Evolutionary conservation across 768 basidiomycete genomes (phyloP).

Genomic region (Mycena chlorophos): DNA sequence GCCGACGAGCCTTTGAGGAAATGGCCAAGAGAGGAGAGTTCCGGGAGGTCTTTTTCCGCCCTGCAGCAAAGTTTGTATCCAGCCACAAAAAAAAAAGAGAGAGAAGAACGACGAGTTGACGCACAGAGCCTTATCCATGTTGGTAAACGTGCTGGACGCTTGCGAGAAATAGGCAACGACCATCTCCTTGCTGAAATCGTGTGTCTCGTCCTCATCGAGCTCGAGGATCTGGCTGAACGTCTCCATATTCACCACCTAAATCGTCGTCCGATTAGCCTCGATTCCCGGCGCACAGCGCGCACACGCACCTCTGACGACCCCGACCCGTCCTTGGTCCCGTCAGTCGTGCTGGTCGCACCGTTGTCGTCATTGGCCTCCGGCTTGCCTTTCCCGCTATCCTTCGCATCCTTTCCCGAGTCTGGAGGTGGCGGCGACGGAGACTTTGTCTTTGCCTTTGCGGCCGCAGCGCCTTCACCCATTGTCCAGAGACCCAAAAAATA

Average conservation of each 20-base stretch:
- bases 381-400: too few relatives aligned
- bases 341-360: too few relatives aligned
- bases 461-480: too few relatives aligned
- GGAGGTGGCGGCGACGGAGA: too few relatives aligned
- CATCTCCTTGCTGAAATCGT: constrained; percentile 79
- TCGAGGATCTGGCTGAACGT: constrained; percentile 87
- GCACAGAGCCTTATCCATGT: constrained; percentile 81
- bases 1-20: constrained; percentile 98
- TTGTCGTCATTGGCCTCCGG: too few relatives aligned
- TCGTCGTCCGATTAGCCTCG: neutral
- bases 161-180: constrained; percentile 80
- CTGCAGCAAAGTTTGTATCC: constrained; percentile 38
- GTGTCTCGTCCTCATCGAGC: constrained; percentile 79
- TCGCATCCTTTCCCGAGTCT: too few relatives aligned
- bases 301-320: too few relatives aligned
- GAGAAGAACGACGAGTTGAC: constrained; percentile 32
- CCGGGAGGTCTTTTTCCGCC: constrained; percentile 53
- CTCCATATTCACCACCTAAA: constrained; percentile 69
- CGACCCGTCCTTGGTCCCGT: too few relatives aligned
- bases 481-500: too few relatives aligned
- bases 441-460: too few relatives aligned
- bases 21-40: constrained; percentile 80
- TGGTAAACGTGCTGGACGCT: constrained; percentile 68
- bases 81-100: constrained; percentile 3
- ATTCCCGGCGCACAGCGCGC: too few relatives aligned